Conservation (phyloP, 768 basidiomycete species). For the Termitomyces sp. region DNA sequence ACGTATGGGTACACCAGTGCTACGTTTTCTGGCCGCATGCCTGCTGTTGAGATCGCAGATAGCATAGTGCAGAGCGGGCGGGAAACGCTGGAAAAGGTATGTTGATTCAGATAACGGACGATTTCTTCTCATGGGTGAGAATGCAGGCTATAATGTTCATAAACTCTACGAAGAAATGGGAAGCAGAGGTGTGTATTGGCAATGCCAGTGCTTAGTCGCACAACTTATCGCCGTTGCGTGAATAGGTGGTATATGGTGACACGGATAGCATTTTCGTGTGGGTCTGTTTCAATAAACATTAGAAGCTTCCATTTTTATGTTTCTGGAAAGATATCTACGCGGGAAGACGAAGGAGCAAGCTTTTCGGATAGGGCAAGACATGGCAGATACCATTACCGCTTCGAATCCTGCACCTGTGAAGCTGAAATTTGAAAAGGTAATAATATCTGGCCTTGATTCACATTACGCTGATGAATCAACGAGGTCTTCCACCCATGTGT, state of each 20-base stretch:
- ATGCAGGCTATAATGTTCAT: slow-evolving; percentile 78
- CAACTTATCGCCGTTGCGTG: neutral
- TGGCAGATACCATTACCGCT: slow-evolving; percentile 82
- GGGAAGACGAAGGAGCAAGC: slow-evolving; percentile 94
- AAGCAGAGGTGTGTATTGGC: slow-evolving; percentile 47
- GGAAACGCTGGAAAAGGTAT: slow-evolving; percentile 90
- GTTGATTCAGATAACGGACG: neutral
- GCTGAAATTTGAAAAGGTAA: slow-evolving; percentile 96
- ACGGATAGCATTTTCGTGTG: slow-evolving; percentile 93
- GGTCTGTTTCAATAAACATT: slow-evolving; percentile 6
- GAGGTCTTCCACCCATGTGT: slow-evolving; percentile 94
- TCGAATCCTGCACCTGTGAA: slow-evolving; percentile 90
- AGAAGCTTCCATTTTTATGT: neutral
- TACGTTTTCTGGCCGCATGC: slow-evolving; percentile 95
- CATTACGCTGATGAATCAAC: neutral
- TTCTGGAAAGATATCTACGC: slow-evolving; percentile 53
- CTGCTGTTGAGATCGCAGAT: slow-evolving; percentile 96
- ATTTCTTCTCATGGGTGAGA: neutral
- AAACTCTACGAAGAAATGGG: slow-evolving; percentile 78
- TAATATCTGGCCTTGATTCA: slow-evolving; percentile 2
- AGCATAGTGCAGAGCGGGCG: slow-evolving; percentile 96
- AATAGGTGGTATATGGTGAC: slow-evolving; percentile 89
- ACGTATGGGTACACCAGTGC: slow-evolving; percentile 97
- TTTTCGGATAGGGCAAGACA: slow-evolving; percentile 89
- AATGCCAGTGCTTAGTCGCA: neutral